Percentiles rank a stretch among this genome's conserved stretches.
phyloP scores from a whole-genome alignment of 1,284 basidiomycete species.

The Ceratorhiza oryzae-sativae region DNA sequence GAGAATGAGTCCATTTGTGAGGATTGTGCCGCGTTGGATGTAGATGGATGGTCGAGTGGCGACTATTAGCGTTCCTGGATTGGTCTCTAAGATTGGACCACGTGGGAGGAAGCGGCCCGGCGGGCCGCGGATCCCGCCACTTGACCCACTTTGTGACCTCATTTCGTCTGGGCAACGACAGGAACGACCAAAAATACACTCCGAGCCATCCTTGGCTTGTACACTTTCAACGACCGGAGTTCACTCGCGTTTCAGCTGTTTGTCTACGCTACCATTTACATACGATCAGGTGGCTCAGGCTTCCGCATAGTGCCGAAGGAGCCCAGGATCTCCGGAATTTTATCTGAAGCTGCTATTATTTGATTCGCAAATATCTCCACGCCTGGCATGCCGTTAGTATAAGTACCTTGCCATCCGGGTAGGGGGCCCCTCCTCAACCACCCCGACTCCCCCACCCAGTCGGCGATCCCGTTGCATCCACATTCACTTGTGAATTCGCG shows the following conservation, averaged over 20 bases:
- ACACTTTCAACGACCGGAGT: not conserved
- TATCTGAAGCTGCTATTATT: not conserved
- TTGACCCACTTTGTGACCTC: constrained; percentile 7
- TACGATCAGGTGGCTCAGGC: constrained; percentile 13
- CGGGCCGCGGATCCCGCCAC: constrained; percentile 18
- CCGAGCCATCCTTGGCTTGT: constrained; percentile 3
- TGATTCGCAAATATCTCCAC: constrained; percentile 24
- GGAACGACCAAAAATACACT: constrained; percentile 25
- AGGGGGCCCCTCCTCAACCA: constrained; percentile 28
- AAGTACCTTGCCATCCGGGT: constrained; percentile 24
- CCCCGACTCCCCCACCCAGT: constrained; percentile 13
- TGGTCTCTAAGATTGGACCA: constrained; percentile 30
- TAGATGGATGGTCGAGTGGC: not conserved
- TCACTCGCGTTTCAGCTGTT: not conserved
- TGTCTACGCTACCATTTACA: not conserved
- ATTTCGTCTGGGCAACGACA: constrained; percentile 6
- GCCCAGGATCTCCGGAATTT: constrained; percentile 24
- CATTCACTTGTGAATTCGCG: not conserved
- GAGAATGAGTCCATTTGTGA: not conserved
- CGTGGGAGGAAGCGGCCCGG: constrained; percentile 27
- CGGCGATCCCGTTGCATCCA: constrained; percentile 28
- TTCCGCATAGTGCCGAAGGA: not conserved
- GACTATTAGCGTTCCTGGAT: not conserved
- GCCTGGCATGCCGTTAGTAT: constrained; percentile 11
- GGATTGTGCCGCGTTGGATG: not conserved